These are phyloP conservation scores for Coemansia guatemalensis DNA, from an alignment of 192 early-diverging fungal species.

Conservation along the genomic window DNA sequence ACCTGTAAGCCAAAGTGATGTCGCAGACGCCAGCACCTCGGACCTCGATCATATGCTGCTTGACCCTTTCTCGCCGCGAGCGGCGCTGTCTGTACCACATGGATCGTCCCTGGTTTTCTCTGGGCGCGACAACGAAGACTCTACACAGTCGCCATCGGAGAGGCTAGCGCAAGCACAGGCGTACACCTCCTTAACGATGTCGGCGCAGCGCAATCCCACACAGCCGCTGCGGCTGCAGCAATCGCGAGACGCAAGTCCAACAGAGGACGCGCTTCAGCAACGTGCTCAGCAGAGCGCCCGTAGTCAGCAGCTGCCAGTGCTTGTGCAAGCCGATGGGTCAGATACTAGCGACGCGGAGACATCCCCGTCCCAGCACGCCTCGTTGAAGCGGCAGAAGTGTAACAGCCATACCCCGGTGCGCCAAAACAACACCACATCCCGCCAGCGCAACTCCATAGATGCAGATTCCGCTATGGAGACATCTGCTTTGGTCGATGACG, in stretches of 20 bases:
- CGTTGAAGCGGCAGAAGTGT: constrained; percentile 24
- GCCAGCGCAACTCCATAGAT: background rate
- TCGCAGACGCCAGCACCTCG: background rate
- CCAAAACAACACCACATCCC: background rate
- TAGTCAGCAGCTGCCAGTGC: constrained; percentile 1
- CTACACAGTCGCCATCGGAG: constrained; percentile 24
- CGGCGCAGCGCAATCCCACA: background rate
- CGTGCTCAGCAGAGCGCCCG: background rate
- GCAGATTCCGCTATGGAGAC: background rate
- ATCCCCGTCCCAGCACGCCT: constrained; percentile 39
- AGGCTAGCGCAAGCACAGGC: constrained; percentile 19
- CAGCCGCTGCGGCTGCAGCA: background rate
- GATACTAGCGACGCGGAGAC: constrained; percentile 30
- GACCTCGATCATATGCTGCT: background rate
- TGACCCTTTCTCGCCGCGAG: constrained; percentile 29
- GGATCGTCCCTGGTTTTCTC: background rate
- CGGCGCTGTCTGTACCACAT: background rate
- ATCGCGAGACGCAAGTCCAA: background rate
- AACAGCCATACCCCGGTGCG: background rate
- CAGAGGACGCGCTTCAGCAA: constrained; percentile 9
- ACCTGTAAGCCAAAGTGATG: background rate
- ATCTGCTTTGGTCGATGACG: constrained; percentile 16
- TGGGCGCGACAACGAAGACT: constrained; percentile 1
- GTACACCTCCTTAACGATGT: constrained; percentile 12
- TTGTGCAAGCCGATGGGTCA: constrained; percentile 10